These are phyloP conservation scores for Pythium plurisporium DNA, from an alignment of 352 stramenopile genomes.

Conservation along the genomic window DNA sequence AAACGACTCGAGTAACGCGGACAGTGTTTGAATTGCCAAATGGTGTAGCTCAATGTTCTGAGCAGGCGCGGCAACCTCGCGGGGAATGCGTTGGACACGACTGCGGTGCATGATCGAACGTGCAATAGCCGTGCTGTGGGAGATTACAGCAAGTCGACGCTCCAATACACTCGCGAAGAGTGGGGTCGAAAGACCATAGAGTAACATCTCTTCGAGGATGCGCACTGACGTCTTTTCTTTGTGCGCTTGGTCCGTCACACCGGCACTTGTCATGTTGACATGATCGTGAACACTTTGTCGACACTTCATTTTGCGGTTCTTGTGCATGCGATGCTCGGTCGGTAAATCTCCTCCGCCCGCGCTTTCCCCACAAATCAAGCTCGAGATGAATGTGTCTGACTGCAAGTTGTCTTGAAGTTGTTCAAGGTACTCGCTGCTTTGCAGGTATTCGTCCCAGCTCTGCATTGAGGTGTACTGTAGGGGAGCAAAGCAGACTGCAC, in stretches of 20 bases:
- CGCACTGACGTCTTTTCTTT: slow-evolving; percentile 75
- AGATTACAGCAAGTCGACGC: slow-evolving; percentile 73
- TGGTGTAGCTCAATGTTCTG: slow-evolving; percentile 72
- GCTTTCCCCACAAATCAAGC: slow-evolving; percentile 73
- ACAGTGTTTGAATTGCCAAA: slow-evolving; percentile 78
- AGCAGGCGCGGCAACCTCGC: slow-evolving; percentile 31
- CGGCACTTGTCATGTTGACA: slow-evolving; percentile 78
- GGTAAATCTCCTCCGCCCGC: slow-evolving; percentile 61
- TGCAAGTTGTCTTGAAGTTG: slow-evolving; percentile 73
- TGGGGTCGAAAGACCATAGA: slow-evolving; percentile 68
- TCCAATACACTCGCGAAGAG: slow-evolving; percentile 77
- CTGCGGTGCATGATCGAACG: slow-evolving; percentile 48
- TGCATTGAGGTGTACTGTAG: slow-evolving; percentile 62
- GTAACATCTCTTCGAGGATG: slow-evolving; percentile 78
- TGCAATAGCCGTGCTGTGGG: slow-evolving; percentile 68
- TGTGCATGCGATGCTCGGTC: slow-evolving; percentile 84
- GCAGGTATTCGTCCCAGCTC: slow-evolving; percentile 82
- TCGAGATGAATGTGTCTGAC: slow-evolving; percentile 74
- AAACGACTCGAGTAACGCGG: slow-evolving; percentile 63
- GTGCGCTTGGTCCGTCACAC: slow-evolving; percentile 58
- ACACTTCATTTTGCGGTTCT: slow-evolving; percentile 78
- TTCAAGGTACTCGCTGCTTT: slow-evolving; percentile 71
- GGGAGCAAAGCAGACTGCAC: slow-evolving; percentile 67
- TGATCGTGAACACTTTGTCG: slow-evolving; percentile 77
- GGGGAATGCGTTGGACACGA: slow-evolving; percentile 34